Evolutionary conservation across 2,329 filamentous ascomycete genomes (phyloP), one percentile per base, ranked within the genome.

Genomic region (Cladobotryum mycophilum): DNA sequence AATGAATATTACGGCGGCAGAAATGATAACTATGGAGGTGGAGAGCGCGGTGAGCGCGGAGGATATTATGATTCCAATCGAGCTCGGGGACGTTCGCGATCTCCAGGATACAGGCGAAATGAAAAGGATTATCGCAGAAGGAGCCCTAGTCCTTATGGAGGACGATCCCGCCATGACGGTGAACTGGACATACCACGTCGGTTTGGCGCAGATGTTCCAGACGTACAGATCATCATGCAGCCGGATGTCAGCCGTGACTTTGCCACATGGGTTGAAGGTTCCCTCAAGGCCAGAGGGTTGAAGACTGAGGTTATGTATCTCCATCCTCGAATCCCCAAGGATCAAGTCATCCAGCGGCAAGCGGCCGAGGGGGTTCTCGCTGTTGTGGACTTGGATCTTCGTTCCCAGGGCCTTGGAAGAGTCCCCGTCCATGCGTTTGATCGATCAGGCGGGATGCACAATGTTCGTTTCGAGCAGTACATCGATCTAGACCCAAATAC

Each of bases 311-410:
- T 90, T 17, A 84, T 96, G 69, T 86, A 87, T 58, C 74, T 96
- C 42, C 86, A 84, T 49, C 84, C 89, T 30, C 82, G 87, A 18
- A 81, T 95, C 42, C 81, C 87, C 15, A 83, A 91, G 55, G 81
- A 86, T 35, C 81, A 85, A 5, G 84, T 96, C n/a, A 81, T 96
- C 47, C 84, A 89, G 58, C 80, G 88, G 47, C 89, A 96, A 64
- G 88, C 95, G 36, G 73, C 91, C 11, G 91, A 97, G 67, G 92
- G 93, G 15, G 92, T 96, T 1, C 79, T 88, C 47, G 92, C 87
- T 8, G 87, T 96, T 13, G 83, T 89, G 5, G 85, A 89, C 60
- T 78, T 97, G 13, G 84, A 87, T 53, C 75, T 82, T 46, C 74
- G 76, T 42, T 81, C 88, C 18, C 86, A 95, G 61, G 74, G 76